A percentile compares a stretch with the other conserved stretches of the same genome.
phyloP scores from a whole-genome alignment of 306 rosid species.

The Leucaena leucocephala region DNA sequence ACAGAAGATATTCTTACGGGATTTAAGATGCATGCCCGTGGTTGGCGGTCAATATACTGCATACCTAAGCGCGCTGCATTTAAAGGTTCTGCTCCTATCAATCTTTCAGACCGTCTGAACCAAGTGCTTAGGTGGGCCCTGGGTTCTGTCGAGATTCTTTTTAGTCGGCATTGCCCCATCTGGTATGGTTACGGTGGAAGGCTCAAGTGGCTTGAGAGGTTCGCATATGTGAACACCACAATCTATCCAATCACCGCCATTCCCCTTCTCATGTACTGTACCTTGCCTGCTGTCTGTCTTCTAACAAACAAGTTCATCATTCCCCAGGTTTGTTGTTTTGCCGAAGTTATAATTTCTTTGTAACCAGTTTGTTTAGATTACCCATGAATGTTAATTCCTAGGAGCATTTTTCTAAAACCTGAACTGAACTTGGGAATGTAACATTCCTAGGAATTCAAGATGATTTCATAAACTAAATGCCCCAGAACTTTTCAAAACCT shows the following conservation, averaged over 20 bases:
- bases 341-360: conserved; percentile 13
- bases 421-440: neutral
- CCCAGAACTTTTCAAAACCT: neutral
- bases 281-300: conserved; percentile 94
- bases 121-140: conserved; percentile 99
- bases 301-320: conserved; percentile 97
- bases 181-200: conserved; percentile 98
- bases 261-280: conserved; percentile 93
- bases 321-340: conserved; percentile 76
- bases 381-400: neutral
- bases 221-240: conserved; percentile 94
- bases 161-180: conserved; percentile 93
- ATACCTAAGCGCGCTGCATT: conserved; percentile 90
- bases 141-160: conserved; percentile 94
- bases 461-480: neutral
- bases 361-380: neutral
- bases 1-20: conserved; percentile 99
- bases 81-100: conserved; percentile 98
- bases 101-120: conserved; percentile 96
- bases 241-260: conserved; percentile 89
- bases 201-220: conserved; percentile 93
- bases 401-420: neutral
- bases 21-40: conserved; percentile 99
- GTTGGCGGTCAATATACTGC: conserved; percentile 97
- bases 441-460: neutral